Conservation (phyloP, 257 asterid genomes). For the Solanum medicagineum region DNA sequence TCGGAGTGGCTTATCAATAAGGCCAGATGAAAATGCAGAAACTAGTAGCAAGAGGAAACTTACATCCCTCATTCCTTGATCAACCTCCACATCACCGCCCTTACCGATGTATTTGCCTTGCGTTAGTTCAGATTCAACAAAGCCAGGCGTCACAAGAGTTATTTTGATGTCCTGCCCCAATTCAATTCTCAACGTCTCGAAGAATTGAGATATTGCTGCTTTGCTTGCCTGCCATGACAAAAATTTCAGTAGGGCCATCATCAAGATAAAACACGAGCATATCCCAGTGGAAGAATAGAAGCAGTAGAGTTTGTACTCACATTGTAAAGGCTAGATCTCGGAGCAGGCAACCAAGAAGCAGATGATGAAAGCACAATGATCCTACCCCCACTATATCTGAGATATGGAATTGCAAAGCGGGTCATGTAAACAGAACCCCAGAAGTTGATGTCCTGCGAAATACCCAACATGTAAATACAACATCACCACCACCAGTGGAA, state of each 20-base stretch:
- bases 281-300: neutral
- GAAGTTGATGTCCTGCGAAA: conserved; percentile 56
- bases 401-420: conserved; percentile 39
- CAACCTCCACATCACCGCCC: conserved; percentile 34
- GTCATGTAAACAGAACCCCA: conserved; percentile 69
- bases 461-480: neutral
- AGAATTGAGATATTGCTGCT: conserved; percentile 65
- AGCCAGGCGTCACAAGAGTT: conserved; percentile 55
- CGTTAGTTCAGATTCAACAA: conserved; percentile 60
- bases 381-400: conserved; percentile 48
- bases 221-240: conserved; percentile 54
- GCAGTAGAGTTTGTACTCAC: conserved; percentile 6
- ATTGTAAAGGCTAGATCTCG: conserved; percentile 56
- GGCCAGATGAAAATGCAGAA: neutral
- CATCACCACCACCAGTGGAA: too few relatives aligned
- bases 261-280: neutral
- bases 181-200: conserved; percentile 55
- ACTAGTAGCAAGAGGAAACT: conserved; percentile 1
- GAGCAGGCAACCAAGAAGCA: conserved; percentile 70
- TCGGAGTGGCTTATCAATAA: neutral
- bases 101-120: conserved; percentile 45
- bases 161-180: conserved; percentile 44
- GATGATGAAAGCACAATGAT: conserved; percentile 56
- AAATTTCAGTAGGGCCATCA: too few relatives aligned
- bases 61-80: conserved; percentile 51